phyloP scores from a whole-genome alignment of 2,329 filamentous ascomycete genomes.

The Lachnellula subtilissima region DNA sequence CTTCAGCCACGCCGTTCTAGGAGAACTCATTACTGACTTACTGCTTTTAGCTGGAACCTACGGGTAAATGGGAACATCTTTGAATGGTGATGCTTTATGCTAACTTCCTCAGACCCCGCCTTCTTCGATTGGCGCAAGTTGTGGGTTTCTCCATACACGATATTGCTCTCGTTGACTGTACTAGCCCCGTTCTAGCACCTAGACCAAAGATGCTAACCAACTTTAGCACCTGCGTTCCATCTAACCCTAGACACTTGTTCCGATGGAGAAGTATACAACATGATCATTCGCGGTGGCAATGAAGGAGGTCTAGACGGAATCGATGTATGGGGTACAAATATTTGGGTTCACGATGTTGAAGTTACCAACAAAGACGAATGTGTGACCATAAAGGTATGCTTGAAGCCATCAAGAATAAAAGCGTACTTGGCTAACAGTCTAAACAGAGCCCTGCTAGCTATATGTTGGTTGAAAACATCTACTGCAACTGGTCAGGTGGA shows the following conservation, averaged over 20 bases:
- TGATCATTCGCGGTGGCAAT: constrained; percentile 49
- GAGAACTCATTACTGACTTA: constrained; percentile 16
- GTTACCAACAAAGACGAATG: constrained; percentile 61
- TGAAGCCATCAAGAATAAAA: background rate
- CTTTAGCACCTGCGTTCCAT: constrained; percentile 32
- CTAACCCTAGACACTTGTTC: constrained; percentile 45
- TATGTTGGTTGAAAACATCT: constrained; percentile 54
- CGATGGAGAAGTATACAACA: constrained; percentile 51
- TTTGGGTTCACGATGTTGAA: constrained; percentile 55
- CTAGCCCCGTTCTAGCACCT: too few relatives aligned
- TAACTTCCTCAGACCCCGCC: constrained; percentile 25
- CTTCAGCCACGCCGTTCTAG: background rate
- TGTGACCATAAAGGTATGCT: constrained; percentile 45
- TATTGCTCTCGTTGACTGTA: constrained; percentile 22
- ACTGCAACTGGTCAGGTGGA: constrained; percentile 58
- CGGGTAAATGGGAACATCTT: background rate
- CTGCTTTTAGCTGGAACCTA: constrained; percentile 3
- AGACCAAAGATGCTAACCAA: background rate
- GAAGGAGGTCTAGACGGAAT: constrained; percentile 51
- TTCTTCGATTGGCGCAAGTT: constrained; percentile 19
- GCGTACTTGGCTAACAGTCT: constrained; percentile 1
- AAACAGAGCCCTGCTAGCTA: constrained; percentile 48
- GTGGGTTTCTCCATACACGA: constrained; percentile 23
- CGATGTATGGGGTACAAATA: constrained; percentile 49
- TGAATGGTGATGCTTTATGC: background rate